Percentiles rank a stretch among this genome's conserved stretches.
These are phyloP conservation scores for Capsicum pubescens DNA, from an alignment of 257 asterid species.

Conservation along the genomic window DNA sequence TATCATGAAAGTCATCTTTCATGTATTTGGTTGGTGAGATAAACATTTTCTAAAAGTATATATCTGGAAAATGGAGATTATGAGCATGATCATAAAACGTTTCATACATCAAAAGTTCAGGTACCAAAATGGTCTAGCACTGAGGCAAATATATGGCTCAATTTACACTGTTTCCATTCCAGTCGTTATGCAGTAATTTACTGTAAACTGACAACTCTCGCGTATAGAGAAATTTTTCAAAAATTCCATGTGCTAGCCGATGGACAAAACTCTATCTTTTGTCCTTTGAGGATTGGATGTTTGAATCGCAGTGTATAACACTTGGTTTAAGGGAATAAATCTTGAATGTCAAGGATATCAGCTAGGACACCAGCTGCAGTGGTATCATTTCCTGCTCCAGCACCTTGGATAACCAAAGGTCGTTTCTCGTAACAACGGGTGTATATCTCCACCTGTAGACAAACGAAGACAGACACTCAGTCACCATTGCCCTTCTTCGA, in stretches of 20 bases:
- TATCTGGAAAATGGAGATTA: background rate
- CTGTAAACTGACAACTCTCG: background rate
- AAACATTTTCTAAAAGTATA: no score
- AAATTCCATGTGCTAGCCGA: background rate
- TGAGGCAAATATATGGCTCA: background rate
- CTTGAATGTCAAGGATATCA: slow-evolving; percentile 85
- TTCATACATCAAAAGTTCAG: background rate
- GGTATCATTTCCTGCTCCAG: slow-evolving; percentile 94
- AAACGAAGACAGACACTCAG: background rate
- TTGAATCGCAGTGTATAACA: background rate
- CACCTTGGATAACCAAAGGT: slow-evolving; percentile 90
- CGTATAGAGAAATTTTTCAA: background rate
- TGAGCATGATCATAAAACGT: no score
- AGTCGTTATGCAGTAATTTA: background rate
- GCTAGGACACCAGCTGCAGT: slow-evolving; percentile 95
- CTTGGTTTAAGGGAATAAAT: slow-evolving; percentile 49
- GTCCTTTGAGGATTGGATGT: background rate
- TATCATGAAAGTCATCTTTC: no score
- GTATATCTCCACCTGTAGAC: slow-evolving; percentile 74
- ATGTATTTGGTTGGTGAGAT: no score
- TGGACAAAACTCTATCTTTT: background rate
- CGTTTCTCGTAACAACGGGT: slow-evolving; percentile 77
- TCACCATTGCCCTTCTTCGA: background rate
- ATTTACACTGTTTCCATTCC: background rate
- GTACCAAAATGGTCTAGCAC: background rate